phyloP scores from a whole-genome alignment of 2,329 filamentous ascomycete genomes.

The Aspergillus aculeatus region DNA sequence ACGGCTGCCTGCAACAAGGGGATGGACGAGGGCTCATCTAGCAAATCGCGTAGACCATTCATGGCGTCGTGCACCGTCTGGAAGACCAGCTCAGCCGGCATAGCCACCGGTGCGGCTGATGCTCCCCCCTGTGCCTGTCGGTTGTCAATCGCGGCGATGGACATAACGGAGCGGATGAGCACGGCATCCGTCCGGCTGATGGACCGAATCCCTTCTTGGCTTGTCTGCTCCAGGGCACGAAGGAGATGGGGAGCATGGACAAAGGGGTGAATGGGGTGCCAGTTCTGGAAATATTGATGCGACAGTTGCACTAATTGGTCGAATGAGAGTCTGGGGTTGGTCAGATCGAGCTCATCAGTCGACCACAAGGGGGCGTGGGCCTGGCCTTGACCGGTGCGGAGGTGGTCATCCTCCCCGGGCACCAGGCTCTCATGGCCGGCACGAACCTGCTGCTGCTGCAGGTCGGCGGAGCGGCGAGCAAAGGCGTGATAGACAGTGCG shows the following conservation, averaged over 20 bases:
- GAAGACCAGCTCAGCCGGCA: conserved; percentile 50
- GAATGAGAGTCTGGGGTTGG: conserved; percentile 47
- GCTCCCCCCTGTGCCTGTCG: conserved; percentile 40
- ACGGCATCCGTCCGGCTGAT: conserved; percentile 38
- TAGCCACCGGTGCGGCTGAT: conserved; percentile 21
- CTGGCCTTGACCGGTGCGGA: conserved; percentile 24
- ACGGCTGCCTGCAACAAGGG: conserved; percentile 53
- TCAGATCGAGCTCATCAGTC: conserved; percentile 36
- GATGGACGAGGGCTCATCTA: conserved; percentile 51
- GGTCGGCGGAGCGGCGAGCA: conserved; percentile 34
- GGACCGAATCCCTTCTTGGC: conserved; percentile 34
- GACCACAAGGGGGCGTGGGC: conserved; percentile 14
- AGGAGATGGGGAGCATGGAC: conserved; percentile 55
- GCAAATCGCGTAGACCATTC: conserved; percentile 48
- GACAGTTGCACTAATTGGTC: conserved; percentile 53
- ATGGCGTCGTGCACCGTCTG: conserved; percentile 52
- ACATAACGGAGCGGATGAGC: conserved; percentile 52
- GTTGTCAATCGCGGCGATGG: conserved; percentile 55
- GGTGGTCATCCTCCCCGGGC: conserved; percentile 58
- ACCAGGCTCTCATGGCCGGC: conserved; percentile 44
- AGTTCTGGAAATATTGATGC: conserved; percentile 56
- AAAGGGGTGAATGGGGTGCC: conserved; percentile 59
- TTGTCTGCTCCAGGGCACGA: conserved; percentile 46
- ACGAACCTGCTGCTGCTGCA: conserved; percentile 24
- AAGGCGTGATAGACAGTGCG: conserved; percentile 55